Conservation (phyloP, 208 protist species). For the Acanthamoeba quina region DNA sequence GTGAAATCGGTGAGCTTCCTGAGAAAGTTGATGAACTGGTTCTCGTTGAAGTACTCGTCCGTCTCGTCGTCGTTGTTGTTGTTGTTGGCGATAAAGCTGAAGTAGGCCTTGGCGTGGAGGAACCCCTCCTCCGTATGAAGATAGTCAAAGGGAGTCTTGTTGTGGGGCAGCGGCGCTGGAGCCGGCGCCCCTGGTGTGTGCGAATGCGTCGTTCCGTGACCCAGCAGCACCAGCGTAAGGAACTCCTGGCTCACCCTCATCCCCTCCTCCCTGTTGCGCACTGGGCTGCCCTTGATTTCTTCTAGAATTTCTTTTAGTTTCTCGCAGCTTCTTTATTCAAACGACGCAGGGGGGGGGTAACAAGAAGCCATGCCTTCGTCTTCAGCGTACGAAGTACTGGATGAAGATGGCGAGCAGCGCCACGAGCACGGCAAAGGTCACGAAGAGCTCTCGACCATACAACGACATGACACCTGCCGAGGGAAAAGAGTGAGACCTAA, state of each 20-base stretch:
- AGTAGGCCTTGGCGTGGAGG: slow-evolving; percentile 51
- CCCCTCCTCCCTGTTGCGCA: not conserved
- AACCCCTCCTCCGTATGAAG: slow-evolving; percentile 72
- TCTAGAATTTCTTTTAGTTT: not conserved
- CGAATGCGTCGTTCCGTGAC: not conserved
- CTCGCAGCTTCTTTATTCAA: not conserved
- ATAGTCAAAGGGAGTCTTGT: slow-evolving; percentile 64
- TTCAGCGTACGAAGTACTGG: not conserved
- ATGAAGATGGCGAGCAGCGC: slow-evolving; percentile 55
- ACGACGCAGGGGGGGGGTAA: not conserved
- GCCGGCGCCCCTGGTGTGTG: not conserved
- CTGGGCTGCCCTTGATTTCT: not conserved
- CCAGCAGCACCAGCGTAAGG: slow-evolving; percentile 6
- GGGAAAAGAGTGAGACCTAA: not conserved
- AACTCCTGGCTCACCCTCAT: slow-evolving; percentile 65
- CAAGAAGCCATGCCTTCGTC: not conserved
- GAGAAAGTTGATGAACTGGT: slow-evolving; percentile 74
- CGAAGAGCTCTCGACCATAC: slow-evolving; percentile 62
- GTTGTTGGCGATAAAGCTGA: slow-evolving; percentile 21
- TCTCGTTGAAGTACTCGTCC: slow-evolving; percentile 61
- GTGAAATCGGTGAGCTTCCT: slow-evolving; percentile 75
- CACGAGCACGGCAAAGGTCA: slow-evolving; percentile 29
- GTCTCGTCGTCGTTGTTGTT: not conserved
- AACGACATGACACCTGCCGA: not conserved
- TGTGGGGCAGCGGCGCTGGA: slow-evolving; percentile 4